Evolutionary conservation across 2,329 filamentous ascomycete species (phyloP).

Genomic region (Penicillium sp.): DNA sequence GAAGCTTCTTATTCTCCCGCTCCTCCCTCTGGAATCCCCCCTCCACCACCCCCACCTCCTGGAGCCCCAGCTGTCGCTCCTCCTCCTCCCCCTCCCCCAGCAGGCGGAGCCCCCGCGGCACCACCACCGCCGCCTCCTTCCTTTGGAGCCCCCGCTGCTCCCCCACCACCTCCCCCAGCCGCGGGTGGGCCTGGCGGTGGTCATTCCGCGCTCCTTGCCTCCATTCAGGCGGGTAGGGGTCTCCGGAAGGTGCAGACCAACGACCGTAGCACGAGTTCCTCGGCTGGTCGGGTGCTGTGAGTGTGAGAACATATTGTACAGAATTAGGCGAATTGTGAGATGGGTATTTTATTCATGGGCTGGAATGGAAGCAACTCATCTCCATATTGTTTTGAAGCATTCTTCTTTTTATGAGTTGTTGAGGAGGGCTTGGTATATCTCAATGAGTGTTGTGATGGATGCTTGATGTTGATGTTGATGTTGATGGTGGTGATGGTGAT

Average conservation of each 20-base stretch:
- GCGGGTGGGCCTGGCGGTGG: conserved; percentile 52
- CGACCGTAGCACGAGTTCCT: conserved; percentile 75
- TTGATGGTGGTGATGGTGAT: background rate
- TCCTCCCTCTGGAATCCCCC: conserved; percentile 37
- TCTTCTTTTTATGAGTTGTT: background rate
- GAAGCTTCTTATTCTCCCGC: conserved; percentile 37
- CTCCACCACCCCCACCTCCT: conserved; percentile 44
- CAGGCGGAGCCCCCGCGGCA: conserved; percentile 35
- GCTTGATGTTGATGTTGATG: background rate
- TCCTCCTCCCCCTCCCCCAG: conserved; percentile 39
- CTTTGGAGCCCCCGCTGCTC: conserved; percentile 38
- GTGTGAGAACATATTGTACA: conserved; percentile 34
- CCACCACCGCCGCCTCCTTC: conserved; percentile 44
- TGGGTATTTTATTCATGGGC: conserved; percentile 6
- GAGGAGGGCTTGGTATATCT: background rate
- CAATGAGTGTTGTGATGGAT: conserved; percentile 2
- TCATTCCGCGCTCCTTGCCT: conserved; percentile 71
- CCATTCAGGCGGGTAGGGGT: conserved; percentile 80
- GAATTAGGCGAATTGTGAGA: conserved; percentile 3
- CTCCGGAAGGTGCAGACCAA: conserved; percentile 89
- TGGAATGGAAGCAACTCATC: conserved; percentile 7
- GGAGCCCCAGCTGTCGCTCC: conserved; percentile 52
- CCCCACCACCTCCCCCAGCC: conserved; percentile 44
- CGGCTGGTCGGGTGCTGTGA: conserved; percentile 75
- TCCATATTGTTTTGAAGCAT: conserved; percentile 1